Conservation (phyloP, 2,329 filamentous ascomycete species). For the Pseudogymnoascus sp. region DNA sequence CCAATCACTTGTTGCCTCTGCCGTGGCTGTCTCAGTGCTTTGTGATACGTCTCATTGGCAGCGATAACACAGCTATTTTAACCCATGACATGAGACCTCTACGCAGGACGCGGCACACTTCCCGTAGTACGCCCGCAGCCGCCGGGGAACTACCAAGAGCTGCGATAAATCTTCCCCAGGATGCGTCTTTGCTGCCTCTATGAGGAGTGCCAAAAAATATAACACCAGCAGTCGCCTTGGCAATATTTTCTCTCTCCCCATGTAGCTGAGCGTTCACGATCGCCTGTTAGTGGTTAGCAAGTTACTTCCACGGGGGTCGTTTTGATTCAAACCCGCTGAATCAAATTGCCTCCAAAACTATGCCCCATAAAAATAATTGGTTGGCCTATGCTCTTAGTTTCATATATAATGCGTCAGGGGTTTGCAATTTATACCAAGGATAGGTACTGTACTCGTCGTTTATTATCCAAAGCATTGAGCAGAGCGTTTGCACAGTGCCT, state of each 20-base stretch:
- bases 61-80: background rate
- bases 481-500: background rate
- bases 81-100: background rate
- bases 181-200: background rate
- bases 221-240: background rate
- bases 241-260: background rate
- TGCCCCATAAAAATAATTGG: conserved; percentile 24
- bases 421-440: background rate
- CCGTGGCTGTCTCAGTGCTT: background rate
- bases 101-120: background rate
- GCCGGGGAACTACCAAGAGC: background rate
- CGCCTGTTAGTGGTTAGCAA: background rate
- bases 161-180: background rate
- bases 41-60: background rate
- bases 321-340: conserved; percentile 17
- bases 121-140: background rate
- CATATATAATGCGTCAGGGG: conserved; percentile 12
- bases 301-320: background rate
- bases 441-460: background rate
- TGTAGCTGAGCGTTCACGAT: background rate
- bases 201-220: background rate
- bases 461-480: background rate
- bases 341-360: conserved; percentile 22
- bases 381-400: conserved; percentile 16
- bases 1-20: background rate